Evolutionary conservation across 495 filamentous ascomycete genomes (phyloP), one percentile per base, ranked within the genome.

Genomic region (Neurospora africana): DNA sequence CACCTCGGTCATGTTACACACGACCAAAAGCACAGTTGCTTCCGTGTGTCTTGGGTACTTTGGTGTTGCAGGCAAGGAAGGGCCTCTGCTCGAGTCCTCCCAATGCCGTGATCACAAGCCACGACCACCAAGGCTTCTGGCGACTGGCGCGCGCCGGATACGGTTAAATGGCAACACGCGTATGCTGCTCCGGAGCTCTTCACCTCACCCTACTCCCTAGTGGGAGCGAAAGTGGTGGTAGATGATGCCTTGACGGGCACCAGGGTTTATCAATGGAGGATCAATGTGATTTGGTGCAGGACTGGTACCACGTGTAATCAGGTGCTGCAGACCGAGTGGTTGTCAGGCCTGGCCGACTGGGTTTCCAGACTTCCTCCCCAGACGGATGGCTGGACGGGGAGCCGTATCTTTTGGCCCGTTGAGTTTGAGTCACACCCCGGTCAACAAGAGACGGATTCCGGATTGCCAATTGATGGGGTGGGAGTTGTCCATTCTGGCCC

Each of bases 231-330:
- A 33, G 23, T 61, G 27, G 53, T 61, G 44, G 44, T 53, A 10
- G 21, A 53, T 53, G 44, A 27, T 53, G 21, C 44, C 44, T 53
- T 53, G 21, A 53, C 11, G 21, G 44, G 21, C 21, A 33, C 27
- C 53, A 33, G 53, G 53, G 27, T 35, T 35, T 67, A 23, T 71
- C 36, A 38, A 68, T 71, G 47, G 70, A 41, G 27, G 41, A 68
- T 39, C 47, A 68, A 73, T 72, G 73, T 78, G 76, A 73, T 70
- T 69, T 39, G 37, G 69, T 74, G 69, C 78, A 38, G 76, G 73
- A 80, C 79, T 81, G 79, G 79, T 74, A 81, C 79, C 79, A 81
- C 79, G 79, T 81, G 79, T 81, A 78, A 76, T 79, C 74, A 77
- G 76, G 78, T 75, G 75, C 73, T 71, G 71, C 73, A 68, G 43